Conservation (phyloP, 169 alveolate species). For the Plasmodium gallinaceum region DNA sequence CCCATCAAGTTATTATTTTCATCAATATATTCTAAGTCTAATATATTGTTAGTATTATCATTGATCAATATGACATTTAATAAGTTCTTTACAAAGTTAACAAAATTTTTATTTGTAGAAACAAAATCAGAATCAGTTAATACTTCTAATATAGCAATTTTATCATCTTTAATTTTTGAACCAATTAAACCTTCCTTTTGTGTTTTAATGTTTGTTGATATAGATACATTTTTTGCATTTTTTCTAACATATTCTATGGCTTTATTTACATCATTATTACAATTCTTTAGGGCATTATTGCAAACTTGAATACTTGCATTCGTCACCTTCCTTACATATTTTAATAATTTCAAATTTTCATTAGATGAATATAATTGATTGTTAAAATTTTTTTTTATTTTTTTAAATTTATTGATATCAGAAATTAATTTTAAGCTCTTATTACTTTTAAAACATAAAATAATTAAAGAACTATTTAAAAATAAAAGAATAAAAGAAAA, state of each 20-base stretch:
- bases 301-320: constrained; percentile 72
- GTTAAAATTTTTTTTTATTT: background rate
- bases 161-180: constrained; percentile 19
- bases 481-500: background rate
- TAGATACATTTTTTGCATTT: constrained; percentile 27
- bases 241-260: constrained; percentile 60
- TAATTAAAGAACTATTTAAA: constrained; percentile 3
- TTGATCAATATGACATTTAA: background rate
- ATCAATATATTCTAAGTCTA: constrained; percentile 30
- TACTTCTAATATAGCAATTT: constrained; percentile 24
- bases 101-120: constrained; percentile 30
- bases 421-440: background rate
- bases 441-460: constrained; percentile 20
- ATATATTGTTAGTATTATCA: background rate
- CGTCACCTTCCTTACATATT: constrained; percentile 61
- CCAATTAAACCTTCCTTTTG: constrained; percentile 53
- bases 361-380: constrained; percentile 1
- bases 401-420: constrained; percentile 2
- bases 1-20: background rate
- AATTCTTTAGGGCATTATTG: constrained; percentile 49
- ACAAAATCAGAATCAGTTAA: constrained; percentile 73
- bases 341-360: constrained; percentile 44
- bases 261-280: constrained; percentile 46
- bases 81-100: constrained; percentile 19
- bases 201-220: constrained; percentile 47